Conservation (phyloP, 2,329 filamentous ascomycete genomes). For the Aspergillus pseudonomiae region DNA sequence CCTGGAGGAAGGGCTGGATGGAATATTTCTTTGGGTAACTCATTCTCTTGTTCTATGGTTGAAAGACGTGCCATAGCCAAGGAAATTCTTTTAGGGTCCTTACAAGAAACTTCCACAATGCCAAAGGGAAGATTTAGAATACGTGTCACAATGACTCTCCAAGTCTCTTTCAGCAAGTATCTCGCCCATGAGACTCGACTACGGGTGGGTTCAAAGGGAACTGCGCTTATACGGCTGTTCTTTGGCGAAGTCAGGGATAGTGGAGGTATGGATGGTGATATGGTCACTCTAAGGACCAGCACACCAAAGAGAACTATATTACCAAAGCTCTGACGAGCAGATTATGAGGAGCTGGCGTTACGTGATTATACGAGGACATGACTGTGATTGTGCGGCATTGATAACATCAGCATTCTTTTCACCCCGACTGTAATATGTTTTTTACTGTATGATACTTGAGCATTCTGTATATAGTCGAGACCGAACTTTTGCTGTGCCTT, state of each 20-base stretch:
- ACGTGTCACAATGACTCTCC: background rate
- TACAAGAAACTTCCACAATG: background rate
- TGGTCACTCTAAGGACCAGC: background rate
- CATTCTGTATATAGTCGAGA: background rate
- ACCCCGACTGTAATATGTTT: background rate
- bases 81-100: too few relatives aligned
- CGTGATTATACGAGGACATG: background rate
- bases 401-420: background rate
- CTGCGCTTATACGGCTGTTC: background rate
- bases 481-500: background rate
- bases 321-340: background rate
- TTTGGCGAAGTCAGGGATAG: background rate
- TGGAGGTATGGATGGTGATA: background rate
- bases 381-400: background rate
- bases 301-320: background rate
- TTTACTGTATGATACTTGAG: background rate
- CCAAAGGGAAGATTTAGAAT: background rate
- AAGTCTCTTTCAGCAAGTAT: background rate
- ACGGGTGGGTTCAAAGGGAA: background rate
- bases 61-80: background rate
- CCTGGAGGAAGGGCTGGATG: slow-evolving; percentile 38
- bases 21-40: slow-evolving; percentile 30
- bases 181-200: background rate
- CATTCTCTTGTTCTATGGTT: background rate
- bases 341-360: background rate